phyloP scores from a whole-genome alignment of 192 early-diverging fungal species.

The Helicostylum pulchrum region DNA sequence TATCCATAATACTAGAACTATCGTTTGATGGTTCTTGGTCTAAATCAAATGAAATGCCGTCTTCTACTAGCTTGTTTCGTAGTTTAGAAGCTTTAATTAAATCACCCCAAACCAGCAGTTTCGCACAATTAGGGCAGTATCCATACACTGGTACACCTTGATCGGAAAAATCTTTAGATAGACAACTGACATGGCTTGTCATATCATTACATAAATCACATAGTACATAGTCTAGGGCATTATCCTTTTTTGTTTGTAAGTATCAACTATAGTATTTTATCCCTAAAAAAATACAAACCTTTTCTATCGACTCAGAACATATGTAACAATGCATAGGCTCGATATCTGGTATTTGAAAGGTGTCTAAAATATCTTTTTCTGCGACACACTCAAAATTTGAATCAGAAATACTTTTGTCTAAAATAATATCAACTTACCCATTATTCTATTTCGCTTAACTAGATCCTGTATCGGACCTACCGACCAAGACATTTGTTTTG shows the following conservation, averaged over 20 bases:
- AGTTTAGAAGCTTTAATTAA: constrained; percentile 11
- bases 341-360: not conserved
- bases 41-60: no score
- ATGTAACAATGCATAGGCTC: constrained; percentile 5
- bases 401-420: no score
- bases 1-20: no score
- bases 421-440: not conserved
- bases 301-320: not conserved
- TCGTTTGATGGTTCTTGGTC: no score
- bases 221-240: not conserved
- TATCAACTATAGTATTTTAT: not conserved
- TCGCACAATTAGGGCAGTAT: constrained; percentile 14
- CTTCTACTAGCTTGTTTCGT: no score
- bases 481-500: constrained; percentile 3
- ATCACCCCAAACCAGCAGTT: constrained; percentile 17
- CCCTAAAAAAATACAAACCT: not conserved
- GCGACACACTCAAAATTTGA: not conserved
- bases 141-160: constrained; percentile 12
- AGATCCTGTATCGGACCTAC: constrained; percentile 4
- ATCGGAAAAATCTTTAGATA: not conserved
- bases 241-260: not conserved
- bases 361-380: not conserved
- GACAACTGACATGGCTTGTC: not conserved
- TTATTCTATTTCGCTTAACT: not conserved
- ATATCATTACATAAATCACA: not conserved